Percentiles rank a stretch among this genome's conserved stretches.
Conservation (phyloP, 2,329 filamentous ascomycete genomes). For the Penicillium expansum region DNA sequence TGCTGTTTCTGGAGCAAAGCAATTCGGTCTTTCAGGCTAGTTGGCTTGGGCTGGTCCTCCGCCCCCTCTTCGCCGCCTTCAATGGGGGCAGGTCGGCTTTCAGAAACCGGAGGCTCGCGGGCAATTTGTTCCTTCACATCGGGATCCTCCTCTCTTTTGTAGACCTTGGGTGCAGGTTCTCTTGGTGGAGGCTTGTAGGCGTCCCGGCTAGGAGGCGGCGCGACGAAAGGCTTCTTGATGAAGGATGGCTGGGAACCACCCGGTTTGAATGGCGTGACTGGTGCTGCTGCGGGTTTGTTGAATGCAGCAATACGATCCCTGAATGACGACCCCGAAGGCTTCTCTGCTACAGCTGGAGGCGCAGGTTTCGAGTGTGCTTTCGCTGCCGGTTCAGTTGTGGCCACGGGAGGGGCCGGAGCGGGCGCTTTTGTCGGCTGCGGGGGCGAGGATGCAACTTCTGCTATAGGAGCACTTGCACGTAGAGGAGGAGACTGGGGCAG, state of each 20-base stretch:
- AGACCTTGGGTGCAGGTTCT: constrained; percentile 72
- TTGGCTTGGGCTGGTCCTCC: constrained; percentile 85
- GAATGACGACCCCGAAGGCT: constrained; percentile 75
- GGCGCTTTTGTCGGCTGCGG: constrained; percentile 24
- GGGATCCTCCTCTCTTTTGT: constrained; percentile 84
- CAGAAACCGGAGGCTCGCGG: constrained; percentile 36
- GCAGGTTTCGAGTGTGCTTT: constrained; percentile 56
- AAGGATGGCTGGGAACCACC: constrained; percentile 64
- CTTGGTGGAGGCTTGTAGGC: constrained; percentile 76
- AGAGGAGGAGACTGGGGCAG: constrained; percentile 24
- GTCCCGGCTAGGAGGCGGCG: constrained; percentile 88
- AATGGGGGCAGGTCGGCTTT: constrained; percentile 32
- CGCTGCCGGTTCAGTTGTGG: constrained; percentile 34
- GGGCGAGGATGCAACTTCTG: constrained; percentile 28
- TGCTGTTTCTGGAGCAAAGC: constrained; percentile 92
- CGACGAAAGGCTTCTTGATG: constrained; percentile 95
- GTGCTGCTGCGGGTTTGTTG: constrained; percentile 83
- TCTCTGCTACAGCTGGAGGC: constrained; percentile 65
- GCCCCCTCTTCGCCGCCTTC: constrained; percentile 53
- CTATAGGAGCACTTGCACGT: constrained; percentile 24
- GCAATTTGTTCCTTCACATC: constrained; percentile 35
- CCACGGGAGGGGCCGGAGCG: constrained; percentile 27
- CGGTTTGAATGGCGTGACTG: constrained; percentile 87
- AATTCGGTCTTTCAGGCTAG: constrained; percentile 92
- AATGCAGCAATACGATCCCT: constrained; percentile 96